Base-by-base conservation (phyloP, 2,329 filamentous ascomycete species). In the Aureobasidium musti region DNA sequence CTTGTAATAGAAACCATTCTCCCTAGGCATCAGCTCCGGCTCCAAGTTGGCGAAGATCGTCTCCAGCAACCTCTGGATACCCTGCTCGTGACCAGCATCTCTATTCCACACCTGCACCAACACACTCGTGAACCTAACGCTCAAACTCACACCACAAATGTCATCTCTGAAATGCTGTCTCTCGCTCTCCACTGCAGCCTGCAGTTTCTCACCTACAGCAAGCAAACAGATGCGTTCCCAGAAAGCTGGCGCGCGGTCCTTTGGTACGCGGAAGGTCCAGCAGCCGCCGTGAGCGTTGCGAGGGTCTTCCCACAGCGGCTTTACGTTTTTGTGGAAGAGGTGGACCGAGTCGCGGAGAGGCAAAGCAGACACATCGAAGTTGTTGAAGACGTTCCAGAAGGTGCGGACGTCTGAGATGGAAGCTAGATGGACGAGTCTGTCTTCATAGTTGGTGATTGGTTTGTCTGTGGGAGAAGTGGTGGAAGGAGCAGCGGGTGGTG, bases 51-150 rank as follows among this genome's bases (percentile, higher is more conserved):
- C 85, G 56, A 96, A 81, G 63, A 97, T 88, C 56, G 87, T 89
- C 69, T 86, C 81, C 57, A 93, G 83, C 68, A 97, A 84, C 69
- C 83, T 86, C 75, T 94, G 87, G 71, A 95, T 86, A 6, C 92
- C 95, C 71, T 86, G 87, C 74, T 91, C 84, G 78, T 95, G 92
- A 68, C 87, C 88, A 26, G 89, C 88, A 74, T 96, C 90, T 69
- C 95, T 91, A 80, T 97, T 95, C 94, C 94, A 98, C 74, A 98
- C 86, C 72, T 91, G 90, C 76, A 97, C 89, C 70, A 97, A 86
- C 76, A 94, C 89, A 35, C 89, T 90, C 80, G 93, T 96, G 84
- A 95, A 96, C 73, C 93, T 89, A 67, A 94, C 91, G 1, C 90
- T 92, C 70, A 95, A 87, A 49, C 91, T 91, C 54, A 97, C 88